Base-by-base conservation (phyloP, 176 grass and related monocot genomes). In the Triticum turgidum region DNA sequence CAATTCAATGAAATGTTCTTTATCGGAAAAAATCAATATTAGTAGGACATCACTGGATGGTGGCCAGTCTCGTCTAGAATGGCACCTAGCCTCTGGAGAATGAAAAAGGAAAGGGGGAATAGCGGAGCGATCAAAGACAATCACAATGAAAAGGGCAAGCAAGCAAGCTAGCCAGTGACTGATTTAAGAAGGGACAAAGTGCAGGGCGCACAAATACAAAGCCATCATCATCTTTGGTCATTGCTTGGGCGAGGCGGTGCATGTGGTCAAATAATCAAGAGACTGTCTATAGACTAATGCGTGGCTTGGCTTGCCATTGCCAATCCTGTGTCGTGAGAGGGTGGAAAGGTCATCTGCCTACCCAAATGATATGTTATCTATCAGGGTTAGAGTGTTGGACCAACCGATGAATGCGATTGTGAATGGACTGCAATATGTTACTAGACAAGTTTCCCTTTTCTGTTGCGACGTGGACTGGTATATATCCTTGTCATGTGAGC, bases 221-320 rank as follows among this genome's bases (percentile, higher is more conserved):
- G 13, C 64, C 42, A 41, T 72, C 73, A 74, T 90, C 76, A 20
- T 76, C 49, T 84, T 61, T 61, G 39, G 76, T 69, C 81, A 76
- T 81, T 84, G 69, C 85, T 84, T 91, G 80, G 76, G 68, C 81
- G 68, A 84, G 80, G 80, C 80, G 68, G 80, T 84, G 80, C 84
- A 84, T 84, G 80, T 90, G 76, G 47, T 69, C 89, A 84, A 81
- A 87, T 84, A 76, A 91, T 80, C 61, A 84, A 80, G 11, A 56
- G 76, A 39, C 27, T 32, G 51, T 62, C 58, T 62, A 39, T 91
- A 63, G 65, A 80, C 61, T 69, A 84, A 68, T 69, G 59, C 27
- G 21, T 74, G 80, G 75, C 81, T 84, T 69, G 37, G 61, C 67
- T 80, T 73, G 56, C 34, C 33, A 61, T 80, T 73, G 56, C 34